Conservation (phyloP, 2,329 filamentous ascomycete species). For the Aspergillus fumigatiaffinis region DNA sequence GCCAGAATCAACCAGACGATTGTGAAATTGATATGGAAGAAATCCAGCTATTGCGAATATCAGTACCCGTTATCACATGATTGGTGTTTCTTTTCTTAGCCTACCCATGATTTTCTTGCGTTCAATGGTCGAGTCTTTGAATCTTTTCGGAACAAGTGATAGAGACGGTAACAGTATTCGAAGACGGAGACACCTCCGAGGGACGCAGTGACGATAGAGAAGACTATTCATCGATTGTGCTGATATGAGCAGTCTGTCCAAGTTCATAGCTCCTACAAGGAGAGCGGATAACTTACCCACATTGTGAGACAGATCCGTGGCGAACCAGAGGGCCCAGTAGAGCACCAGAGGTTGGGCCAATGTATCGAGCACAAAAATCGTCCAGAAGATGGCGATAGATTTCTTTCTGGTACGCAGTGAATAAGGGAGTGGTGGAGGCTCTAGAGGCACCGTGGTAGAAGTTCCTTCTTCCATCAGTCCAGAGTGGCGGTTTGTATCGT, state of each 20-base stretch:
- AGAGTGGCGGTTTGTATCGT: background rate
- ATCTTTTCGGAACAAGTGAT: conserved; percentile 35
- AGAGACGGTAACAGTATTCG: conserved; percentile 42
- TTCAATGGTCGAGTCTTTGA: conserved; percentile 39
- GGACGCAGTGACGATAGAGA: conserved; percentile 40
- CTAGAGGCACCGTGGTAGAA: conserved; percentile 15
- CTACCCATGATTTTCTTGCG: conserved; percentile 41
- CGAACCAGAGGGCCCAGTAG: conserved; percentile 60
- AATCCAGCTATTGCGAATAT: conserved; percentile 34
- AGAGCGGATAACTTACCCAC: conserved; percentile 27
- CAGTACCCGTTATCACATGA: conserved; percentile 1
- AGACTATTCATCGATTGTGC: conserved; percentile 25
- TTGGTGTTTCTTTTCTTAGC: background rate
- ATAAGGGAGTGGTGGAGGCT: conserved; percentile 53
- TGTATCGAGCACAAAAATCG: conserved; percentile 56
- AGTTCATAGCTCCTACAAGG: background rate
- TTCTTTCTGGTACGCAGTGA: conserved; percentile 52
- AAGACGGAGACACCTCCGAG: conserved; percentile 41
- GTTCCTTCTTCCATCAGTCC: conserved; percentile 33
- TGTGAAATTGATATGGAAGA: conserved; percentile 46
- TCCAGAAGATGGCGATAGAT: conserved; percentile 57
- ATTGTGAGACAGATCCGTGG: conserved; percentile 46
- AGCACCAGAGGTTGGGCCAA: conserved; percentile 56
- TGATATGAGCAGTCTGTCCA: background rate
- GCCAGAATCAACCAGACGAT: conserved; percentile 43